Percentiles rank a stretch among this genome's conserved stretches.
Conservation (phyloP, 2,329 filamentous ascomycete species). For the Seiridium cupressi region DNA sequence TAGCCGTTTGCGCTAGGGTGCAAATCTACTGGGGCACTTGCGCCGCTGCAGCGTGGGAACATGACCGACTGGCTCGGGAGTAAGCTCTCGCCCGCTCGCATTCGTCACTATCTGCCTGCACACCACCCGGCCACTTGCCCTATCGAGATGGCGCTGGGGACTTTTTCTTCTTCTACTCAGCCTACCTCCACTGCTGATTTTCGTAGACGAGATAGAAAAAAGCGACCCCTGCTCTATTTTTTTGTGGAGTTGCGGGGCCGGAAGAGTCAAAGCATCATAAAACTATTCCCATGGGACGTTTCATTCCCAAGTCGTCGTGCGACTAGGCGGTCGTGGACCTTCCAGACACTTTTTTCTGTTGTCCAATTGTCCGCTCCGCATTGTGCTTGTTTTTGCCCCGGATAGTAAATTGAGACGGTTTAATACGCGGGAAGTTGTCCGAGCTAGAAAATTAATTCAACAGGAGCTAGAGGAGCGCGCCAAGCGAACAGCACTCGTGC, state of each 20-base stretch:
- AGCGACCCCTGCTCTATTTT: background rate
- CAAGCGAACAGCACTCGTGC: too few species aligned
- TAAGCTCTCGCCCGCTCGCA: background rate
- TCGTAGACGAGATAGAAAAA: background rate
- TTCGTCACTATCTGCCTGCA: background rate
- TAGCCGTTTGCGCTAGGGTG: slow-evolving; percentile 1
- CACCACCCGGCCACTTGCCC: slow-evolving; percentile 8
- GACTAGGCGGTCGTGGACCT: background rate
- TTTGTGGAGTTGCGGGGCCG: slow-evolving; percentile 18
- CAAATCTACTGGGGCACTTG: background rate
- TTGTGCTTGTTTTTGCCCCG: too few species aligned
- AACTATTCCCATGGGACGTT: slow-evolving; percentile 12
- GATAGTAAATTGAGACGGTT: too few species aligned
- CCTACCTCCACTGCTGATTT: background rate
- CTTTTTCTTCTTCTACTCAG: background rate
- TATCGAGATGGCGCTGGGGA: slow-evolving; percentile 6
- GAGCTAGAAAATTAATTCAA: too few species aligned
- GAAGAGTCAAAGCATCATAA: slow-evolving; percentile 23
- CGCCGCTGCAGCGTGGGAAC: background rate
- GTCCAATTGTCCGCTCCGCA: too few species aligned
- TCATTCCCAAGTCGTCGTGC: background rate
- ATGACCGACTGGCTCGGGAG: background rate
- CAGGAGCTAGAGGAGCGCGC: too few species aligned
- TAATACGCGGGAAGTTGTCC: too few species aligned
- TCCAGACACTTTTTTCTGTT: too few species aligned